Base-by-base conservation (phyloP, 257 asterid genomes). In the Primulina huaijiensis region DNA sequence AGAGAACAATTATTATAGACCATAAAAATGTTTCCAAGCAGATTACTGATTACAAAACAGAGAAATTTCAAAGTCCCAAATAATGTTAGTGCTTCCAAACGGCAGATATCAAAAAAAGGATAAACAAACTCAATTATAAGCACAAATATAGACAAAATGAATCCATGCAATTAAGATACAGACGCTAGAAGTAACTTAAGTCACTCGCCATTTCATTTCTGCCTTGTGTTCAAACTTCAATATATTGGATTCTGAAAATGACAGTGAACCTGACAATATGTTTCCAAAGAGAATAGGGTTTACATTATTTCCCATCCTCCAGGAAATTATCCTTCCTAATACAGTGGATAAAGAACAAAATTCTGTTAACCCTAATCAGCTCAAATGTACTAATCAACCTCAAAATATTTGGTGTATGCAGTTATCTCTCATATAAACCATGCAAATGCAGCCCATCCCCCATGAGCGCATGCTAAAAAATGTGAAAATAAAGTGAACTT, bases 401-500 rank as follows among this genome's bases (percentile, higher is more conserved):
- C 50, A 46, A 14, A 46, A 46, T 46, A 46, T 46, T 46, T 16
- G 20, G 20, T 46, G 56, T 16, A 46, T 46, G 56, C 56, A 46
- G 20, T 16, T 46, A 14, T 46, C 20, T 46, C 56, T 46, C 56
- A 14, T 46, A 7, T 14, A 14, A 14, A 46, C 20, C 56, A 16
- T 1, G 20, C 8, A 46, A 46, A 72, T n/a, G 20, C 62, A 59
- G 60, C n/a, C 2, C 63, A 72, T 12, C 55, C 10, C 67, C 57
- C 66, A 58, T 40, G 50, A 52, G 60, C 62, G 60, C 56, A 66
- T 33, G 61, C 55, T 68, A 33, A 52, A 38, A 50, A 73, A 57
- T 66, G 35, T 66, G 57, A 75, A 71, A 57, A 60, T 55, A 62
- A 20, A 46, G 68, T 71, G 21, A 31, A 3, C 29, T 72, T 62